phyloP scores from a whole-genome alignment of 495 filamentous ascomycete species.

The Penicillium diatomitis region DNA sequence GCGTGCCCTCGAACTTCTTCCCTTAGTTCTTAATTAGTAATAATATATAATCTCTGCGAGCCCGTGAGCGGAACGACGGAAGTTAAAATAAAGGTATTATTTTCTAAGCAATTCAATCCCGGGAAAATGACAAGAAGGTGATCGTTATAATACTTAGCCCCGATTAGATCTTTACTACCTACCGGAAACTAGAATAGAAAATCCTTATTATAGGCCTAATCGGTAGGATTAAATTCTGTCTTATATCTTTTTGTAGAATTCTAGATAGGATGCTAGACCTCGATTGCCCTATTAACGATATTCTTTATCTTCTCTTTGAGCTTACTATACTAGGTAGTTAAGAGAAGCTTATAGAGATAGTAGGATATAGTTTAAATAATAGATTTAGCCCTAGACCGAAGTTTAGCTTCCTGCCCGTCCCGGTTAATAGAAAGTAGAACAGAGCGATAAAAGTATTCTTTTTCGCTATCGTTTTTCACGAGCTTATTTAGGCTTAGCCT shows the following conservation, averaged over 20 bases:
- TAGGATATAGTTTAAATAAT: not conserved
- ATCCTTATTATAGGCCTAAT: not conserved
- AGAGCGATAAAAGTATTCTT: slow-evolving; percentile 17
- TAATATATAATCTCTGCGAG: not conserved
- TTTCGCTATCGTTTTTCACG: slow-evolving; percentile 12
- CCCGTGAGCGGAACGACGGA: not conserved
- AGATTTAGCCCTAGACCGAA: not conserved
- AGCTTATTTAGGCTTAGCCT: slow-evolving; percentile 9
- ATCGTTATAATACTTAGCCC: not conserved
- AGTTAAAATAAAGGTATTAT: not conserved
- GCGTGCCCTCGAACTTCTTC: not conserved
- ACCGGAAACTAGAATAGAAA: not conserved
- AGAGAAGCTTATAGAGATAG: not conserved
- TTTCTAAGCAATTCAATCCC: not conserved
- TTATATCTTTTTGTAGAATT: not conserved
- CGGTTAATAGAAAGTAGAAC: slow-evolving; percentile 15
- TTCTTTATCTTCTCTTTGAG: not conserved
- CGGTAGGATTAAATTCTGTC: not conserved
- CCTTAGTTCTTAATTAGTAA: not conserved
- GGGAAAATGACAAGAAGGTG: not conserved
- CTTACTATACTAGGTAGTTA: not conserved
- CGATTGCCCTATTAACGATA: not conserved
- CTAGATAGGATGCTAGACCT: slow-evolving; percentile 1
- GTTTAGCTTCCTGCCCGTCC: not conserved
- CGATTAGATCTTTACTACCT: not conserved